phyloP scores from a whole-genome alignment of 2,329 filamentous ascomycete genomes.

The Rhinocladiella similis region DNA sequence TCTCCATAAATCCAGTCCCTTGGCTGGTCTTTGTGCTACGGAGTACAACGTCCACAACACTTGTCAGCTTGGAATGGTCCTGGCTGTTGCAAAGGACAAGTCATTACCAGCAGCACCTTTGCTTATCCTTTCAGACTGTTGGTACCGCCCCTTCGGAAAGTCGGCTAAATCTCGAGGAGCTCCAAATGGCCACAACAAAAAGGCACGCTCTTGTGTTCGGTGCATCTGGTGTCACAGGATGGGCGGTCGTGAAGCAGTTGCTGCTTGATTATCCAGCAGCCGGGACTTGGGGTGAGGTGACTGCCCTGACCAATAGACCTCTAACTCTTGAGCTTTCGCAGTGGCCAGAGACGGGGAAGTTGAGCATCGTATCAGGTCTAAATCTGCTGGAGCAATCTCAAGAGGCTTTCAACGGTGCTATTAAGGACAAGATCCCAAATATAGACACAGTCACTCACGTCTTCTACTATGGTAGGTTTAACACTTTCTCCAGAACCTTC shows the following conservation, averaged over 20 bases:
- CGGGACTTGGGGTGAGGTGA: constrained; percentile 38
- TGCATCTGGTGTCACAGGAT: constrained; percentile 44
- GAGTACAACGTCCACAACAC: no score
- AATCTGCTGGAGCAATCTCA: constrained; percentile 33
- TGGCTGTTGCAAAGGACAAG: no score
- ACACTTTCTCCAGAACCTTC: neutral
- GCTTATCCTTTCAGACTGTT: no score
- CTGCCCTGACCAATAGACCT: constrained; percentile 43
- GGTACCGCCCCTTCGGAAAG: no score
- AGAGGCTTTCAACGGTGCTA: constrained; percentile 19
- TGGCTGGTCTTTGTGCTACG: no score
- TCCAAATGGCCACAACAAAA: neutral
- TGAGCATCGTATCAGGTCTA: constrained; percentile 42
- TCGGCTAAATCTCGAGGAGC: no score
- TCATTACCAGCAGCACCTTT: no score
- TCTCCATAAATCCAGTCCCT: no score
- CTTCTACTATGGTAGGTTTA: constrained; percentile 28
- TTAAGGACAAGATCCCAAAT: constrained; percentile 34
- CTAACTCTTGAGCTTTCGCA: constrained; percentile 35
- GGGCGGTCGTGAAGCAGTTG: constrained; percentile 44
- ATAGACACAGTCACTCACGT: constrained; percentile 42
- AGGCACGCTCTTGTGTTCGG: constrained; percentile 43
- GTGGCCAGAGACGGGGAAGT: constrained; percentile 37
- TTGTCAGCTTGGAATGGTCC: no score
- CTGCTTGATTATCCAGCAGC: constrained; percentile 37